A percentile compares a stretch with the other conserved stretches of the same genome.
Conservation (phyloP, 2,329 filamentous ascomycete genomes). For the Fusarium nurragi region DNA sequence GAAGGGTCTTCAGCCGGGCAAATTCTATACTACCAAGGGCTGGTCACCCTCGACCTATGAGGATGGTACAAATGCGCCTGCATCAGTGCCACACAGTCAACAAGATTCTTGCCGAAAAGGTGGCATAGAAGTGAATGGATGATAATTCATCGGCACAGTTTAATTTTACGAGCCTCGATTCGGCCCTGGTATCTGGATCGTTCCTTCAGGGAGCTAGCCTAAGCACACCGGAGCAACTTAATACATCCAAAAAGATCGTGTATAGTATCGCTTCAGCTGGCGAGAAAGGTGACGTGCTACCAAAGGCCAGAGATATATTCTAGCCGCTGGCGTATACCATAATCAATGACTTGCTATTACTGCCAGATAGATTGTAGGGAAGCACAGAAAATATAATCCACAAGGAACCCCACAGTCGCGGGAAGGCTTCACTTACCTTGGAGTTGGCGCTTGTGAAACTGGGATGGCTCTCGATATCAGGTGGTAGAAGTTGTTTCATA, state of each 20-base stretch:
- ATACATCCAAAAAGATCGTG: slow-evolving; percentile 8
- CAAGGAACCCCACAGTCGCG: no score
- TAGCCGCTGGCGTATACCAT: no score
- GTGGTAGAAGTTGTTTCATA: no score
- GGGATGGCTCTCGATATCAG: no score
- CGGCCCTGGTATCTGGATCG: slow-evolving; percentile 11
- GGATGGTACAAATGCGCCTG: slow-evolving; percentile 4
- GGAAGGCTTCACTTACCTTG: no score
- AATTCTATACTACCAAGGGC: slow-evolving; percentile 1
- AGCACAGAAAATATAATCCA: no score
- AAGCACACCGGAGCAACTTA: not conserved
- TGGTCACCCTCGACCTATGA: slow-evolving; percentile 9
- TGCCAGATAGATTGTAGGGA: no score
- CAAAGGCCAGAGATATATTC: no score
- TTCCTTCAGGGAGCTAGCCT: not conserved
- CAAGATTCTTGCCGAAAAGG: slow-evolving; percentile 10
- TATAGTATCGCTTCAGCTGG: not conserved
- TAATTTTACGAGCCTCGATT: slow-evolving; percentile 3
- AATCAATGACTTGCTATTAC: no score
- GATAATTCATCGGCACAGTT: not conserved
- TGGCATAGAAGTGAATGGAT: slow-evolving; percentile 10
- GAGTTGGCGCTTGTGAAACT: no score
- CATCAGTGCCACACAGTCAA: not conserved
- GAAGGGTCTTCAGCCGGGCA: not conserved
- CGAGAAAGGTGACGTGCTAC: not conserved